Percentiles rank a stretch among this genome's conserved stretches.
These are phyloP conservation scores for Gillenia trifoliata DNA, from an alignment of 306 rosid species.

Conservation along the genomic window DNA sequence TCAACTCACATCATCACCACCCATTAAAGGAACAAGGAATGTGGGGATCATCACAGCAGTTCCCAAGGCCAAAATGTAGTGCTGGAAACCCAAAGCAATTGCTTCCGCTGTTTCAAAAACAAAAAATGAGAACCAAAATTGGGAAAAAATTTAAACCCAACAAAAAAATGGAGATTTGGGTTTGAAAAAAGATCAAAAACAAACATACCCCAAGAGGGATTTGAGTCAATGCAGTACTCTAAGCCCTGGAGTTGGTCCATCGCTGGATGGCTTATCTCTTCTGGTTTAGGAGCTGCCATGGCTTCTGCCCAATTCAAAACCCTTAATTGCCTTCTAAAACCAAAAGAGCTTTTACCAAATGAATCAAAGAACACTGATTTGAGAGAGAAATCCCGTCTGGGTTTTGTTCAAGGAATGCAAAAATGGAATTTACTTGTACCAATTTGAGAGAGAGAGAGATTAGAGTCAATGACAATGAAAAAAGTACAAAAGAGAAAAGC, in stretches of 20 bases:
- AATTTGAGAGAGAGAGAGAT: not conserved
- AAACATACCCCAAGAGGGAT: slow-evolving; percentile 92
- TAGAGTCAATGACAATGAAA: slow-evolving; percentile 17
- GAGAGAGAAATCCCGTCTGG: not conserved
- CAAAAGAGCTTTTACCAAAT: not conserved
- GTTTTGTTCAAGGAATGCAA: not conserved
- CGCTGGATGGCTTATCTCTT: slow-evolving; percentile 82
- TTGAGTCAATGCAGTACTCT: slow-evolving; percentile 93
- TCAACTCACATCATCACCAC: slow-evolving; percentile 80
- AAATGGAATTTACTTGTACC: not conserved
- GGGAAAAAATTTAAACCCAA: not conserved
- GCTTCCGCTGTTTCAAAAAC: slow-evolving; percentile 67
- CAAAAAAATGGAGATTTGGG: slow-evolving; percentile 13
- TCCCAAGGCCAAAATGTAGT: slow-evolving; percentile 91
- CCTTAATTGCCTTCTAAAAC: slow-evolving; percentile 16
- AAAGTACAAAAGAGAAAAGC: slow-evolving; percentile 26
- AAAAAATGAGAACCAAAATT: not conserved
- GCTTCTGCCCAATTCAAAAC: slow-evolving; percentile 21
- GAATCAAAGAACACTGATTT: not conserved
- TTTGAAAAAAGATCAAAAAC: slow-evolving; percentile 15
- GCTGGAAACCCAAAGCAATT: slow-evolving; percentile 91
- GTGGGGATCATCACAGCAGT: slow-evolving; percentile 99
- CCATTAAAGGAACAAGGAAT: slow-evolving; percentile 95
- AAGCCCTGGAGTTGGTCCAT: slow-evolving; percentile 99
- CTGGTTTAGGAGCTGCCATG: slow-evolving; percentile 78